Base-by-base conservation (phyloP, 352 stramenopile species). In the Phytophthora quininea region DNA sequence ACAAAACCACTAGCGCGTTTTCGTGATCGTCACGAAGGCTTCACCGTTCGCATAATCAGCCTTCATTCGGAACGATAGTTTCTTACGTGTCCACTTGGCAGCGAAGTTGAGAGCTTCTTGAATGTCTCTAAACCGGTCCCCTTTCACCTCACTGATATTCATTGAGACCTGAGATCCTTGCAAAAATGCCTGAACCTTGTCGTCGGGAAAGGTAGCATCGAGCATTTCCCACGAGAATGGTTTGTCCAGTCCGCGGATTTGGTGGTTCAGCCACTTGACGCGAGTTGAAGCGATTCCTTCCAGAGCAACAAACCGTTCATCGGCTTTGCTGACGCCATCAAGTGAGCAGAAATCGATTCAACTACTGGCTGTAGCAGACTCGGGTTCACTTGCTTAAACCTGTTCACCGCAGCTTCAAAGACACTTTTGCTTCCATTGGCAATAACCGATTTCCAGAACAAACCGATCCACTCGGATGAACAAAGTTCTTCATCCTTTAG, bases 221-320 rank as follows among this genome's bases (percentile, higher is more conserved):
- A 51, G 56, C 63, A 71, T 66, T 32, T 57, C n/a, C 63, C 63
- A 71, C 30, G 56, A 66, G 19, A 67, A 71, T 14, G 63, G 57
- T 42, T 66, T 60, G 9, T 49, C 63, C 19, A 71, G 40, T 8
- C 29, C 19, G 8, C 8, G 43, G 30, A 67, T 60, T 33, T 67
- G 63, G 33, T 43, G 46, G 9, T 52, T 37, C 19, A 69, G 3
- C 66, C 66, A 73, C 24, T 69, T 37, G n/a, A 52, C 47, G 2
- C 43, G 52, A 9, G 12, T 10, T n/a, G 9, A 12, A 43, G 35
- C 42, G 27, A 71, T 37, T 2, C 31, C 11, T 3, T 29, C 27
- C 24, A 70, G n/a, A n/a, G n/a, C n/a, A n/a, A n/a, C n/a, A n/a
- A n/a, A n/a, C n/a, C n/a, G n/a, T n/a, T n/a, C n/a, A n/a, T n/a